phyloP scores from a whole-genome alignment of 176 grass and related monocot genomes.

The Rhynchospora breviuscula region DNA sequence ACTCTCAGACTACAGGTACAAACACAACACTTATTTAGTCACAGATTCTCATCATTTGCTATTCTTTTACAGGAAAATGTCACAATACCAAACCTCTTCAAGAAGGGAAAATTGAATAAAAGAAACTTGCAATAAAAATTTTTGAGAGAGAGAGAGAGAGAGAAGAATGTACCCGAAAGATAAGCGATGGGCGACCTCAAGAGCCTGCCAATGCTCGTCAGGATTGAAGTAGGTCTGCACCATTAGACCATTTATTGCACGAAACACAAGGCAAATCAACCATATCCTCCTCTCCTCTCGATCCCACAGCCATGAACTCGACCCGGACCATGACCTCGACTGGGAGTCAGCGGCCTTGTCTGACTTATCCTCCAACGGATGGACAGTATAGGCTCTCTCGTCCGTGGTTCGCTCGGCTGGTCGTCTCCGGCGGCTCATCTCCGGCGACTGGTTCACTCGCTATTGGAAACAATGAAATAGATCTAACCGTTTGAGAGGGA shows the following conservation, averaged over 20 bases:
- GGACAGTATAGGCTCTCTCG: neutral
- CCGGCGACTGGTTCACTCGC: neutral
- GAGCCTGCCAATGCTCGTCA: slow-evolving; percentile 89
- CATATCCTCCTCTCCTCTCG: slow-evolving; percentile 40
- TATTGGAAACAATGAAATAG: no score
- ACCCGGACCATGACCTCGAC: neutral
- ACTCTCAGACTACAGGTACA: no score
- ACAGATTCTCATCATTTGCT: neutral
- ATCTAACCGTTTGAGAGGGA: no score
- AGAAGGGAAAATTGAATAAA: no score
- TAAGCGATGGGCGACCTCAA: slow-evolving; percentile 90
- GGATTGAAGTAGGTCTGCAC: slow-evolving; percentile 93
- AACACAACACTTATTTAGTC: neutral
- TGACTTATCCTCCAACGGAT: neutral
- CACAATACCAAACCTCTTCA: no score
- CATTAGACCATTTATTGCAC: slow-evolving; percentile 59
- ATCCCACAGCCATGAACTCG: neutral
- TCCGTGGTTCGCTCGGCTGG: slow-evolving; percentile 2
- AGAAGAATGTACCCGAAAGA: slow-evolving; percentile 53
- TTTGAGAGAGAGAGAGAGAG: no score
- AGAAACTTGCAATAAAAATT: no score
- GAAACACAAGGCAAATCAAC: slow-evolving; percentile 50
- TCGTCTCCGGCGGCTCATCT: slow-evolving; percentile 46
- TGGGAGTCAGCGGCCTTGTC: neutral
- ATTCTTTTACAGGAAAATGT: no score